Percentiles rank a stretch among this genome's conserved stretches.
Evolutionary conservation across 768 basidiomycete species (phyloP).

Genomic region (Podaxis sp.): DNA sequence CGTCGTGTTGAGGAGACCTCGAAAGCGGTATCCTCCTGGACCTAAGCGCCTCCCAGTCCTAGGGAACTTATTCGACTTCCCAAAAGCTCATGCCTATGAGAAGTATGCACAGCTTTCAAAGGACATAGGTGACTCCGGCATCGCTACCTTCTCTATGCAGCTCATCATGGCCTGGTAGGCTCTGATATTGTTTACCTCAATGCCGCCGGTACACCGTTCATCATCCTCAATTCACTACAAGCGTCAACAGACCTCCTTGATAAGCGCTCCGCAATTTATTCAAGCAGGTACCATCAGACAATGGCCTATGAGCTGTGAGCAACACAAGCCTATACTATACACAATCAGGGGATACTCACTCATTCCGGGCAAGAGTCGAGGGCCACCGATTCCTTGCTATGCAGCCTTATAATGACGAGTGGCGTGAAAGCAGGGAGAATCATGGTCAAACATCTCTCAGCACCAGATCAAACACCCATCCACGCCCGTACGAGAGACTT

Average conservation of each 20-base stretch:
- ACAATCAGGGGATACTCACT: background rate
- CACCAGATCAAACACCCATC: background rate
- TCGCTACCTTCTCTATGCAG: background rate
- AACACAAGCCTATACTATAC: background rate
- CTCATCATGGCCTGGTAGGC: background rate
- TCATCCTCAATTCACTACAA: conserved; percentile 19
- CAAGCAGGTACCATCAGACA: background rate
- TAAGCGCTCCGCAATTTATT: conserved; percentile 17
- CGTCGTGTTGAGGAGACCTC: background rate
- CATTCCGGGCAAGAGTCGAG: background rate
- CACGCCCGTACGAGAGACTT: background rate
- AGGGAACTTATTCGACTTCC: conserved; percentile 42
- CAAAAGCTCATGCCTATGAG: conserved; percentile 19
- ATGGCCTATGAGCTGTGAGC: conserved; percentile 8
- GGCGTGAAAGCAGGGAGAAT: conserved; percentile 7
- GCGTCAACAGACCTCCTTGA: conserved; percentile 19
- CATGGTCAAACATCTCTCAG: background rate
- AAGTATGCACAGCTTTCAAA: background rate
- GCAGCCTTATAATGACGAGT: conserved; percentile 7
- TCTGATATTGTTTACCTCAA: conserved; percentile 11
- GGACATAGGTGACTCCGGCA: background rate
- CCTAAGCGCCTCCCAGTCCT: conserved; percentile 36
- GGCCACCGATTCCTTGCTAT: background rate
- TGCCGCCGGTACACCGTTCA: conserved; percentile 15
- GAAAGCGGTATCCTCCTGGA: conserved; percentile 25